These are phyloP conservation scores for Torrubiellomyces zombiae DNA, from an alignment of 2,329 filamentous ascomycete genomes.

Conservation along the genomic window DNA sequence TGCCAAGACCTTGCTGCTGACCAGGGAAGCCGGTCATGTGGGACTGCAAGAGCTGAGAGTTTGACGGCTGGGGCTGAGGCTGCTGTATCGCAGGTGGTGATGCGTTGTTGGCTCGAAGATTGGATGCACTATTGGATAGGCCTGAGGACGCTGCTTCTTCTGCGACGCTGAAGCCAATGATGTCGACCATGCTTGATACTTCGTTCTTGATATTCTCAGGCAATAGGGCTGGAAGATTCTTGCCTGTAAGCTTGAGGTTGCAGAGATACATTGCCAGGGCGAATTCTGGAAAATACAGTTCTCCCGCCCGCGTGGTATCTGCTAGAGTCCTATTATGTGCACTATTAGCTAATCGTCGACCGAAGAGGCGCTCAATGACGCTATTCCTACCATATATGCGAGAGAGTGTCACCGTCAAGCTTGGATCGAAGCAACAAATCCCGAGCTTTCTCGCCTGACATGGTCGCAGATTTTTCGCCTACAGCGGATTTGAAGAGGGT, in stretches of 20 bases:
- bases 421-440: slow-evolving; percentile 81
- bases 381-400: slow-evolving; percentile 66
- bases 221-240: slow-evolving; percentile 54
- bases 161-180: slow-evolving; percentile 84
- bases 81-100: slow-evolving; percentile 44
- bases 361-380: not conserved
- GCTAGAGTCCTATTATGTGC: slow-evolving; percentile 53
- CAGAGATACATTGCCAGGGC: slow-evolving; percentile 97
- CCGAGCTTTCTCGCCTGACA: slow-evolving; percentile 84
- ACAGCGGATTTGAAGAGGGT: slow-evolving; percentile 93
- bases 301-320: slow-evolving; percentile 90
- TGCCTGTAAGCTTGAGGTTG: slow-evolving; percentile 81
- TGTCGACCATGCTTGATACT: slow-evolving; percentile 98
- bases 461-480: slow-evolving; percentile 63
- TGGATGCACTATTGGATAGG: slow-evolving; percentile 47
- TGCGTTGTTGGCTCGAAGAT: slow-evolving; percentile 39
- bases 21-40: slow-evolving; percentile 55
- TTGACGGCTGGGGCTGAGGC: slow-evolving; percentile 60
- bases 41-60: slow-evolving; percentile 42
- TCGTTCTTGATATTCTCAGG: slow-evolving; percentile 88
- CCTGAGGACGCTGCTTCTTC: slow-evolving; percentile 47
- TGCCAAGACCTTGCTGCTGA: slow-evolving; percentile 39
- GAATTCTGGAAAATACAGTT: slow-evolving; percentile 94
- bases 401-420: slow-evolving; percentile 71
- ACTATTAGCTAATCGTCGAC: slow-evolving; percentile 4